Conservation (phyloP, 176 grass and related monocot species). For the Carex myosuroides region DNA sequence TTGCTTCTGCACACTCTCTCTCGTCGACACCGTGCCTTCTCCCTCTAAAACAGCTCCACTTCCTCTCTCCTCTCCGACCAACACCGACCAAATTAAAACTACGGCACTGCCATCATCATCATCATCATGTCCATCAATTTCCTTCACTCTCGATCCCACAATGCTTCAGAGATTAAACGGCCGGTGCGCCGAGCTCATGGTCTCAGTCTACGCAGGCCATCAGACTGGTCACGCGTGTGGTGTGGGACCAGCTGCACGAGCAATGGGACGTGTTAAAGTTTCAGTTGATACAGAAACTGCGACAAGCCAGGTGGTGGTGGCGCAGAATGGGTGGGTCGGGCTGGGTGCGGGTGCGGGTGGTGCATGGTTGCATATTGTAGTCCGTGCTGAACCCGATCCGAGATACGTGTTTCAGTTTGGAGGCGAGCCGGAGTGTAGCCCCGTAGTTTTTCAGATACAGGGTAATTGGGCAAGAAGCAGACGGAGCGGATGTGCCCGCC, state of each 20-base stretch:
- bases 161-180: conserved; percentile 45
- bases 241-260: conserved; percentile 25
- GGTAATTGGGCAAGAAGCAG: conserved; percentile 35
- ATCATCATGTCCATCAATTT: conserved; percentile 46
- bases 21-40: conserved; percentile 42
- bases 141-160: conserved; percentile 58
- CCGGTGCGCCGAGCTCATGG: conserved; percentile 42
- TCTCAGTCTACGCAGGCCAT: conserved; percentile 57
- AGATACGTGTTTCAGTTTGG: conserved; percentile 96
- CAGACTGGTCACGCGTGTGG: conserved; percentile 46
- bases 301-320: conserved; percentile 39
- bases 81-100: neutral
- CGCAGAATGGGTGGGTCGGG: conserved; percentile 62
- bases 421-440: conserved; percentile 84
- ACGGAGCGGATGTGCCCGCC: conserved; percentile 38
- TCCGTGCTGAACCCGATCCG: conserved; percentile 82
- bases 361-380: conserved; percentile 60
- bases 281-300: conserved; percentile 43
- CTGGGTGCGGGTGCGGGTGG: conserved; percentile 41
- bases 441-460: conserved; percentile 79
- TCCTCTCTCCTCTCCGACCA: conserved; percentile 37
- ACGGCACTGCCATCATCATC: neutral
- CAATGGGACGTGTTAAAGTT: conserved; percentile 49
- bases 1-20: conserved; percentile 77
- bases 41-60: conserved; percentile 39